phyloP scores from a whole-genome alignment of 306 rosid species.

The Gastrolobium villosum region DNA sequence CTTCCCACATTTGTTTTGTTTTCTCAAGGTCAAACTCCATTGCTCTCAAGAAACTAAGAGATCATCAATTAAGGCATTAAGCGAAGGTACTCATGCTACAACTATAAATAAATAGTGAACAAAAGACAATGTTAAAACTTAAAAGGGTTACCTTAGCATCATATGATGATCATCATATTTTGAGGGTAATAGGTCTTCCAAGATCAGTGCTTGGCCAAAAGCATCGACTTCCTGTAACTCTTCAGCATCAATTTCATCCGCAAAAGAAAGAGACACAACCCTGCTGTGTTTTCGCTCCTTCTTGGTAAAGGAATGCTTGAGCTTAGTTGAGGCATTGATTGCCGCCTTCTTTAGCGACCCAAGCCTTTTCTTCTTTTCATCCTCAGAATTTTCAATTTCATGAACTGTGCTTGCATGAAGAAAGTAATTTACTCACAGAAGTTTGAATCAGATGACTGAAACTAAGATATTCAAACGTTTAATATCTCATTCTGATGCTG shows the following conservation, averaged over 20 bases:
- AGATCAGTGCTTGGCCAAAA: slow-evolving; percentile 87
- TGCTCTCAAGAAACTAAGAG: slow-evolving; percentile 82
- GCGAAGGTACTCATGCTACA: not conserved
- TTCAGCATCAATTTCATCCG: slow-evolving; percentile 71
- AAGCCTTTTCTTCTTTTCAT: slow-evolving; percentile 81
- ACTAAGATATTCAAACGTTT: slow-evolving; percentile 10
- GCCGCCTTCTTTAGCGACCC: slow-evolving; percentile 83
- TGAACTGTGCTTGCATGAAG: slow-evolving; percentile 48
- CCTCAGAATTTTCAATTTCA: slow-evolving; percentile 69
- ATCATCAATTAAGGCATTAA: slow-evolving; percentile 21
- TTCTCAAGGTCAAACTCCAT: slow-evolving; percentile 93
- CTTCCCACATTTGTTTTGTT: slow-evolving; percentile 98
- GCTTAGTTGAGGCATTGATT: slow-evolving; percentile 84
- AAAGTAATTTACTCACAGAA: slow-evolving; percentile 4
- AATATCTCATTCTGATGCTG: slow-evolving; percentile 21
- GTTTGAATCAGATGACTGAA: slow-evolving; percentile 18
- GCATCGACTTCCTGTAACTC: slow-evolving; percentile 84
- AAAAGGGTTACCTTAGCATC: slow-evolving; percentile 78
- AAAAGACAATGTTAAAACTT: not conserved
- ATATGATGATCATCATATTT: slow-evolving; percentile 86
- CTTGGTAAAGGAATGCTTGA: slow-evolving; percentile 74
- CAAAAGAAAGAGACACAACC: slow-evolving; percentile 78
- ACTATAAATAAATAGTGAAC: not conserved
- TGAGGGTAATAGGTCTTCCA: slow-evolving; percentile 86
- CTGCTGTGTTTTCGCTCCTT: slow-evolving; percentile 75